A percentile compares a stretch with the other conserved stretches of the same genome.
These are phyloP conservation scores for Pseudonitzschia multiseries DNA, from an alignment of 108 stramenopile genomes.

Conservation along the genomic window DNA sequence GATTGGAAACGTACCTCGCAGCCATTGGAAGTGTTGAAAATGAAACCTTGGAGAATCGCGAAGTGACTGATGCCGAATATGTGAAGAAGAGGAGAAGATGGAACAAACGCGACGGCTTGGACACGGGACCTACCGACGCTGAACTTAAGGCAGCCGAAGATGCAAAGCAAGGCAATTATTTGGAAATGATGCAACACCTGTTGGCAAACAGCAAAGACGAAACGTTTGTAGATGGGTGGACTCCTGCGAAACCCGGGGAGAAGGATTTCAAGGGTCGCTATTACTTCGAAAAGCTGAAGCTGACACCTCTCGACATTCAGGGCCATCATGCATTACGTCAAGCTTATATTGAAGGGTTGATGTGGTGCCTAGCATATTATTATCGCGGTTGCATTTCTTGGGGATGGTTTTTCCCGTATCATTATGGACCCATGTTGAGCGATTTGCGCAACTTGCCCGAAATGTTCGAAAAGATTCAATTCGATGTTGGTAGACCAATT, in stretches of 20 bases:
- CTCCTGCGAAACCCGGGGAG: conserved; percentile 45
- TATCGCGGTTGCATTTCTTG: conserved; percentile 96
- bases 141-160: conserved; percentile 75
- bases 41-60: conserved; percentile 79
- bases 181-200: conserved; percentile 61
- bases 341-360: conserved; percentile 95
- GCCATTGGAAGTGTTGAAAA: conserved; percentile 87
- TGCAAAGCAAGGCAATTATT: conserved; percentile 76
- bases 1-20: conserved; percentile 78
- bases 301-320: conserved; percentile 74
- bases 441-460: conserved; percentile 88
- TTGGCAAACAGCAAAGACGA: conserved; percentile 45
- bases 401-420: conserved; percentile 99
- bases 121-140: conserved; percentile 71
- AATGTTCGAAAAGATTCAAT: conserved; percentile 77
- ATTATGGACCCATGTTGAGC: conserved; percentile 91
- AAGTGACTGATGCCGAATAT: conserved; percentile 73
- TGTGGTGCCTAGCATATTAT: conserved; percentile 99
- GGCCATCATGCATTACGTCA: conserved; percentile 71
- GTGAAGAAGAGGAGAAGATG: conserved; percentile 77
- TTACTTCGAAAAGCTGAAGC: conserved; percentile 91
- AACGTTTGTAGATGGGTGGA: conserved; percentile 74
- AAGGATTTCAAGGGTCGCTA: conserved; percentile 95
- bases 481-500: conserved; percentile 88
- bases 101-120: conserved; percentile 82